phyloP scores from a whole-genome alignment of 139 green algal species.

The Monoraphidium neglectum region DNA sequence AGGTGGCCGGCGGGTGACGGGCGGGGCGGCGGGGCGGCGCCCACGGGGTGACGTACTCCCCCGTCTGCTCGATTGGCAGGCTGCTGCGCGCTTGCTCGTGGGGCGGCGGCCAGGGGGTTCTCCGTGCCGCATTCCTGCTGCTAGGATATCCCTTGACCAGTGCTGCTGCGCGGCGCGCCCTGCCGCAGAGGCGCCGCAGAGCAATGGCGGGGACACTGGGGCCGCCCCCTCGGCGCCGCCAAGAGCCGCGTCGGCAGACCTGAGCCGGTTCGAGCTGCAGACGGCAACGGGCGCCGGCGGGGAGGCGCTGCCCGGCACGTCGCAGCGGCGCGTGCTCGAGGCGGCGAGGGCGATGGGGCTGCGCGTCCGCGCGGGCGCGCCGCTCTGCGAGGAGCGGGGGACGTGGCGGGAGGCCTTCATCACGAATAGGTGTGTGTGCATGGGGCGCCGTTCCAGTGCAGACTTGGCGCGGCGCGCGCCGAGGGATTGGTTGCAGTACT shows the following conservation, averaged over 20 bases:
- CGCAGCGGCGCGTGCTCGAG: constrained; percentile 23
- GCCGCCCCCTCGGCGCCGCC: background rate
- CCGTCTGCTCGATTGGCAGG: background rate
- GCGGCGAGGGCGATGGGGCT: constrained; percentile 10
- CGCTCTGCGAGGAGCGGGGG: background rate
- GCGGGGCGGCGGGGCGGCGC: background rate
- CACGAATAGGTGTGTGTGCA: constrained; percentile 16
- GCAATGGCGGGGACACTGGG: background rate
- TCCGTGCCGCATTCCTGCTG: background rate
- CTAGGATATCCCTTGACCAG: background rate
- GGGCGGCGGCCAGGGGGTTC: background rate
- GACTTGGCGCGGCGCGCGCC: too few relatives aligned
- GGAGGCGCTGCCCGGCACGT: constrained; percentile 11
- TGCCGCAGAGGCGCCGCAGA: background rate
- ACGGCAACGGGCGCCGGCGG: background rate
- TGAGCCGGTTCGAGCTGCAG: constrained; percentile 6
- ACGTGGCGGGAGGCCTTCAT: constrained; percentile 25
- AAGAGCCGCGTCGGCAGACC: background rate
- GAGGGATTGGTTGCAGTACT: too few relatives aligned
- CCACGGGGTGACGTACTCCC: background rate
- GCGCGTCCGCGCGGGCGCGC: constrained; percentile 3
- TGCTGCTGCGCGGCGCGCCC: background rate
- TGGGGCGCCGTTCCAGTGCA: too few relatives aligned
- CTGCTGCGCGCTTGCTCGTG: background rate
- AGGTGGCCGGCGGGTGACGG: background rate